These are phyloP conservation scores for Penicillium cosmopolitanum DNA, from an alignment of 495 filamentous ascomycete species.

Conservation along the genomic window DNA sequence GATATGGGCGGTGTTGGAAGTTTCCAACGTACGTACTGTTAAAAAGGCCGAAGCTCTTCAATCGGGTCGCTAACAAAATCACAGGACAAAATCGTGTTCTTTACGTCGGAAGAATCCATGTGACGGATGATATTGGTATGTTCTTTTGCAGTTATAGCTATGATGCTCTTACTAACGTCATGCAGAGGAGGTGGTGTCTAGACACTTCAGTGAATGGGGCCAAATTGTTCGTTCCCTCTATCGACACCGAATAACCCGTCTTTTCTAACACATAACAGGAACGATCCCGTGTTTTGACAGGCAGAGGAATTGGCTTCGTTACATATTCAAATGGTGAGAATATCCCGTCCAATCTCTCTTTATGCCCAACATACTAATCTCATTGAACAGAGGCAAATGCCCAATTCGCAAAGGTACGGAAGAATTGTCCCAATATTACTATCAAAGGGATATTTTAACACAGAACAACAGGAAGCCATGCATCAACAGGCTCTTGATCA, in stretches of 20 bases:
- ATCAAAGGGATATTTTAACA: background rate
- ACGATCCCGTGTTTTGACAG: conserved; percentile 85
- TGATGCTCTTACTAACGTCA: conserved; percentile 59
- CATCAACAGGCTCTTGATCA: conserved; percentile 85
- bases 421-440: background rate
- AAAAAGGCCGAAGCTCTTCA: background rate
- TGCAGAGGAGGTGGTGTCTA: conserved; percentile 53
- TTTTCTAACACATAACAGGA: conserved; percentile 43
- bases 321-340: conserved; percentile 51
- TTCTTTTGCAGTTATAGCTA: background rate
- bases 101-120: conserved; percentile 91
- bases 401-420: conserved; percentile 62
- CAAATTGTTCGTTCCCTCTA: background rate
- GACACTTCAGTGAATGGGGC: conserved; percentile 4
- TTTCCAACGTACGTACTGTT: conserved; percentile 60
- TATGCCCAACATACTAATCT: conserved; percentile 44
- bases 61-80: background rate
- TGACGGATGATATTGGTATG: conserved; percentile 84
- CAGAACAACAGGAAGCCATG: conserved; percentile 71
- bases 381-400: conserved; percentile 65
- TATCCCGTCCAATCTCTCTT: conserved; percentile 28
- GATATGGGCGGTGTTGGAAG: conserved; percentile 96
- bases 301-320: conserved; percentile 86
- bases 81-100: conserved; percentile 82
- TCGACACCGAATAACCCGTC: background rate